Evolutionary conservation across 495 filamentous ascomycete genomes (phyloP).

Genomic region (Platismatia glauca): DNA sequence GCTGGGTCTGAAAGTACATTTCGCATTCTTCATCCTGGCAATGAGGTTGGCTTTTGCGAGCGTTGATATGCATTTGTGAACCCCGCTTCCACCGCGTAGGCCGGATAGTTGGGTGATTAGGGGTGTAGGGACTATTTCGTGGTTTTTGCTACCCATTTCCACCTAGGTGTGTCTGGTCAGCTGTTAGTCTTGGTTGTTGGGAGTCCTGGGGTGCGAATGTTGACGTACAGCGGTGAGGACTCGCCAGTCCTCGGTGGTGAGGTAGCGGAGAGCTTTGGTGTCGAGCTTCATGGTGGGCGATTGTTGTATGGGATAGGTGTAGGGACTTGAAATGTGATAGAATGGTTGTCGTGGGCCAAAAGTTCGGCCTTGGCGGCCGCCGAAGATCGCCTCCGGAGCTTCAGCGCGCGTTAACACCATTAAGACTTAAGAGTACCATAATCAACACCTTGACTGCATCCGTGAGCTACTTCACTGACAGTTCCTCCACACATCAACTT

Average conservation of each 20-base stretch:
- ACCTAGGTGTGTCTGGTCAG: slow-evolving; percentile 50
- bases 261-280: slow-evolving; percentile 81
- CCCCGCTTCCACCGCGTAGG: slow-evolving; percentile 70
- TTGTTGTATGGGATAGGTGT: not conserved
- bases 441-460: slow-evolving; percentile 3
- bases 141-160: slow-evolving; percentile 88
- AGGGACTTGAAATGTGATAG: not conserved
- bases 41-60: slow-evolving; percentile 91
- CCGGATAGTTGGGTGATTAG: slow-evolving; percentile 77
- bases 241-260: slow-evolving; percentile 86
- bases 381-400: slow-evolving; percentile 10
- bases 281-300: slow-evolving; percentile 72
- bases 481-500: no score
- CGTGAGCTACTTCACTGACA: not conserved
- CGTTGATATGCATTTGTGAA: slow-evolving; percentile 78
- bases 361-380: slow-evolving; percentile 8
- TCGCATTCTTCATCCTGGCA: slow-evolving; percentile 85
- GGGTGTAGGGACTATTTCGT: slow-evolving; percentile 88
- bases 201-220: slow-evolving; percentile 23
- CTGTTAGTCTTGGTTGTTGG: slow-evolving; percentile 24
- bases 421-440: no score
- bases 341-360: not conserved
- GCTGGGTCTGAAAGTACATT: slow-evolving; percentile 44
- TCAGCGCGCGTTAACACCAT: no score
- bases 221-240: slow-evolving; percentile 78